A percentile compares a stretch with the other conserved stretches of the same genome.
Evolutionary conservation across 306 rosid genomes (phyloP).

Genomic region (Cyamopsis tetragonoloba): DNA sequence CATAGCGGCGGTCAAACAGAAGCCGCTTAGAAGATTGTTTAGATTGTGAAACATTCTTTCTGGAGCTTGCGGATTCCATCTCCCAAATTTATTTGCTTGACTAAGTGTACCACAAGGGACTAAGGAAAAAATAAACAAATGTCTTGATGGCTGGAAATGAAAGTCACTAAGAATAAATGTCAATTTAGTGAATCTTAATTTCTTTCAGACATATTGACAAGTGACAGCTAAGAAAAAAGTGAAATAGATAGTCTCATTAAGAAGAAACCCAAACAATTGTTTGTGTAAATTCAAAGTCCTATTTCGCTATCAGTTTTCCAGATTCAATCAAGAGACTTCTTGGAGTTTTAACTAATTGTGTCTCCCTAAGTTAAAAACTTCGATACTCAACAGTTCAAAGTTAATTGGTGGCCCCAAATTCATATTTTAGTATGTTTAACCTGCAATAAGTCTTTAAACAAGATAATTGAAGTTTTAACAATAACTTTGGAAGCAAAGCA

Average conservation of each 20-base stretch:
- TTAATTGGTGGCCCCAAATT: background rate
- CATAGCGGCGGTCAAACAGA: constrained; percentile 89
- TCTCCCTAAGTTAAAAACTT: constrained; percentile 13
- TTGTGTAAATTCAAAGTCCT: background rate
- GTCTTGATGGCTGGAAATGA: background rate
- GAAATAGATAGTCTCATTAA: background rate
- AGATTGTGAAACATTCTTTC: constrained; percentile 23
- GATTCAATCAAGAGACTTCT: background rate
- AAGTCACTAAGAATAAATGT: background rate
- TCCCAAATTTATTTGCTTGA: constrained; percentile 6
- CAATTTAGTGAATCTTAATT: background rate
- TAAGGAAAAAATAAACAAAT: background rate
- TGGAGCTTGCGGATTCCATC: constrained; percentile 37
- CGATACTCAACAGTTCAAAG: background rate
- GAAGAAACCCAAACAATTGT: background rate
- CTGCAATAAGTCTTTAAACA: background rate
- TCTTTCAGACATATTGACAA: background rate
- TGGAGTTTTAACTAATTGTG: background rate
- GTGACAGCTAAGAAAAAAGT: background rate
- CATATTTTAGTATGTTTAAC: background rate
- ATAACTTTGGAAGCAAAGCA: constrained; percentile 2
- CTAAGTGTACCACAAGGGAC: background rate
- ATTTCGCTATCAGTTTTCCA: background rate
- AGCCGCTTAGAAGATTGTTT: constrained; percentile 52
- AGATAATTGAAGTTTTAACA: background rate